These are phyloP conservation scores for Fusarium liriodendri DNA, from an alignment of 2,329 filamentous ascomycete species.

Conservation along the genomic window DNA sequence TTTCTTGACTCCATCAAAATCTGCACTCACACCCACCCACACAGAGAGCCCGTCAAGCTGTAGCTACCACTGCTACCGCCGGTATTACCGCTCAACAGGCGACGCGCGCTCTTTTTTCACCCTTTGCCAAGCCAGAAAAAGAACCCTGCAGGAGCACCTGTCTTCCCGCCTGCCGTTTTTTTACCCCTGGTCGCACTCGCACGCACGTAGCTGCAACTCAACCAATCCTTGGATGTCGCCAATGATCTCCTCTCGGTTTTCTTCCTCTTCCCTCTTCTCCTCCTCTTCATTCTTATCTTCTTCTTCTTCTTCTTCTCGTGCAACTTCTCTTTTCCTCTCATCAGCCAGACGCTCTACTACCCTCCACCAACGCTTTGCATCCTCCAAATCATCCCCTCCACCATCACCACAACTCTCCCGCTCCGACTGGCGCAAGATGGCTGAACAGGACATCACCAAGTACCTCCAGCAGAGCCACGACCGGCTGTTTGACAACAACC, in stretches of 20 bases:
- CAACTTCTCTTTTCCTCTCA: neutral
- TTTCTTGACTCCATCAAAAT: constrained; percentile 1
- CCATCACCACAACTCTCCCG: constrained; percentile 16
- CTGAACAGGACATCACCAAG: constrained; percentile 56
- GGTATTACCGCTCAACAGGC: neutral
- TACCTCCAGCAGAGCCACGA: constrained; percentile 75
- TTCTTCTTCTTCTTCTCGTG: neutral
- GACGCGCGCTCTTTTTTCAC: neutral
- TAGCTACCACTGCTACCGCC: neutral
- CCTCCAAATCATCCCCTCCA: constrained; percentile 17
- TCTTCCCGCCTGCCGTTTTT: constrained; percentile 4
- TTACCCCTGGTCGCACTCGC: constrained; percentile 12
- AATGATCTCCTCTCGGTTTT: constrained; percentile 41
- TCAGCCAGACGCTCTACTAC: neutral
- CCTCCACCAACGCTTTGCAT: constrained; percentile 14
- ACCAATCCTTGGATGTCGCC: constrained; percentile 29
- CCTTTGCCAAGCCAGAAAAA: neutral
- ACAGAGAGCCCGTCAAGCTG: neutral
- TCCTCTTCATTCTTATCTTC: constrained; percentile 18
- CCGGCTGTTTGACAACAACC: constrained; percentile 76
- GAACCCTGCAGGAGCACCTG: constrained; percentile 21
- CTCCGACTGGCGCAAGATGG: constrained; percentile 45
- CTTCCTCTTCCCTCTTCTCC: constrained; percentile 25
- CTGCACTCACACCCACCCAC: neutral
- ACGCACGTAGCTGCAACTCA: neutral